These are phyloP conservation scores for Trichothecium roseum DNA, from an alignment of 2,329 filamentous ascomycete species.

Conservation along the genomic window DNA sequence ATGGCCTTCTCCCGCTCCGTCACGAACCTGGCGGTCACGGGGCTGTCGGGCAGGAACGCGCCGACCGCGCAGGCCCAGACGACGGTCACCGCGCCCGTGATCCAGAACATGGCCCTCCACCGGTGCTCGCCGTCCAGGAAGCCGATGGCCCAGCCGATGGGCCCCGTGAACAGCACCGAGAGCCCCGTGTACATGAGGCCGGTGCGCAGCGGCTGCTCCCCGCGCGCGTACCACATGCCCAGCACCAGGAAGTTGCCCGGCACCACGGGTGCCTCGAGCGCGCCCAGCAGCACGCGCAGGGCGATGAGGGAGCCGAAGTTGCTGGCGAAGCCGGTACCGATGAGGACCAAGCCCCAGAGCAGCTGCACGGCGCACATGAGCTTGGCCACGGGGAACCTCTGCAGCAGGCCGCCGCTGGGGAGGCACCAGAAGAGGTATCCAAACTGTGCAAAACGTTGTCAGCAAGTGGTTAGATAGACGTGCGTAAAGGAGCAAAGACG, in stretches of 20 bases:
- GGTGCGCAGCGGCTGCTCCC: constrained; percentile 14
- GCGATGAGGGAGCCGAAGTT: constrained; percentile 15
- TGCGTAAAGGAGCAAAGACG: too few relatives aligned
- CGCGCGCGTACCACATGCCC: constrained; percentile 17
- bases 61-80: constrained; percentile 45
- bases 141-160: constrained; percentile 10
- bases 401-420: constrained; percentile 18
- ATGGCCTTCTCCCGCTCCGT: constrained; percentile 32
- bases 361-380: constrained; percentile 14
- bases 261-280: constrained; percentile 18
- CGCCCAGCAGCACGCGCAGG: constrained; percentile 17
- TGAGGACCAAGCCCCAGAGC: constrained; percentile 17
- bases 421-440: constrained; percentile 23
- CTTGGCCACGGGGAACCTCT: constrained; percentile 23
- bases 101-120: constrained; percentile 10
- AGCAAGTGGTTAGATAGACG: not conserved
- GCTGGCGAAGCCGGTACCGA: constrained; percentile 15
- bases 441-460: constrained; percentile 9
- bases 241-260: constrained; percentile 16
- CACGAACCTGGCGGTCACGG: constrained; percentile 38
- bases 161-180: constrained; percentile 9
- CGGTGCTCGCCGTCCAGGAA: constrained; percentile 7
- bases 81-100: constrained; percentile 14
- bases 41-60: constrained; percentile 40
- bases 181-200: constrained; percentile 14